A percentile compares a stretch with the other conserved stretches of the same genome.
Evolutionary conservation across 2,329 filamentous ascomycete species (phyloP).

Genomic region (Chaetothyriales sp.): DNA sequence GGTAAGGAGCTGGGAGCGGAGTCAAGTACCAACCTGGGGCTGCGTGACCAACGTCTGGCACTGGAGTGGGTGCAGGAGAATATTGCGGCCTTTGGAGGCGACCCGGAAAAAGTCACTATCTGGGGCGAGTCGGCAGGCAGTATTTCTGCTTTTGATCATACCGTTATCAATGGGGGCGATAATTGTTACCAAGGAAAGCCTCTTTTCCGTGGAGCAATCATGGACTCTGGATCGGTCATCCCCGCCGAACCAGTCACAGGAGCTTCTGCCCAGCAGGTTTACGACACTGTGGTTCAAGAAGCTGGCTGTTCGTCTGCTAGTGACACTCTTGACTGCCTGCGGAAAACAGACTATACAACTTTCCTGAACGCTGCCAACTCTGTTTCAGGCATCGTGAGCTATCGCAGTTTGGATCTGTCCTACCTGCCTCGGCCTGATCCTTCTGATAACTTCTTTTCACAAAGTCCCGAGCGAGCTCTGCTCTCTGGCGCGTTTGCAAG

Average conservation of each 20-base stretch:
- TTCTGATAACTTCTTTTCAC: conserved; percentile 40
- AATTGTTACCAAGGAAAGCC: conserved; percentile 19
- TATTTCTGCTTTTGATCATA: conserved; percentile 19
- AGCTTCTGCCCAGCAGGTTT: conserved; percentile 20
- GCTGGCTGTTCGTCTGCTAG: conserved; percentile 43
- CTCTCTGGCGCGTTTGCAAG: conserved; percentile 39
- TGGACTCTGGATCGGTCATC: conserved; percentile 8
- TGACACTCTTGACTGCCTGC: conserved; percentile 52
- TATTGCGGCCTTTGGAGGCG: conserved; percentile 23
- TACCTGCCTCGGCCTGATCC: conserved; percentile 59
- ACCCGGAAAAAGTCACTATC: conserved; percentile 23
- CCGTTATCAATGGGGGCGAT: conserved; percentile 13
- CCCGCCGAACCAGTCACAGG: neutral
- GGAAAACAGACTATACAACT: conserved; percentile 22
- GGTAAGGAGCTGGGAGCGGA: conserved; percentile 19
- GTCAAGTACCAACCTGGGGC: conserved; percentile 31
- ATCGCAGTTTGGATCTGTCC: conserved; percentile 52
- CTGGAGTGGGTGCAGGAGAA: conserved; percentile 26
- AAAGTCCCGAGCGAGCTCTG: conserved; percentile 47
- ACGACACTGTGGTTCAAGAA: conserved; percentile 44
- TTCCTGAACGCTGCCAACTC: conserved; percentile 52
- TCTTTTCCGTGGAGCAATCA: conserved; percentile 20
- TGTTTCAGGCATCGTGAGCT: conserved; percentile 52
- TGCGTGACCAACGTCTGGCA: conserved; percentile 27
- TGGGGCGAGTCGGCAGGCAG: conserved; percentile 25